Evolutionary conservation across 2,329 filamentous ascomycete genomes (phyloP).

Genomic region (Trichoderma hamatum): DNA sequence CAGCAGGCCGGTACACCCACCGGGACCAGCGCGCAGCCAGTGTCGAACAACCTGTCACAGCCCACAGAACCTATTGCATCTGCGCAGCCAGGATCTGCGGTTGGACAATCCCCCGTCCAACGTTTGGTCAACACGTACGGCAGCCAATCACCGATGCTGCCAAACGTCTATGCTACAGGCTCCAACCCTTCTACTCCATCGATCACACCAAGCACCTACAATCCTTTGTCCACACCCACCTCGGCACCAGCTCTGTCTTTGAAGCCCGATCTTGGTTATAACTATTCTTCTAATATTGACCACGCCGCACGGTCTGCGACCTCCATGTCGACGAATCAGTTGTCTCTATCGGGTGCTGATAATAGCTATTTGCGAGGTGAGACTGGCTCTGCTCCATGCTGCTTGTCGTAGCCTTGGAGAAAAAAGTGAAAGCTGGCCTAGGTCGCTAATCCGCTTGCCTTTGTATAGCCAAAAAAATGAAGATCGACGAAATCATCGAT

Average conservation of each 20-base stretch:
- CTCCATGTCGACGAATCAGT: slow-evolving; percentile 35
- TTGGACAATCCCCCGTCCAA: slow-evolving; percentile 32
- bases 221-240: slow-evolving; percentile 36
- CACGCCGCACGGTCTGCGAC: slow-evolving; percentile 60
- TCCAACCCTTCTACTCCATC: slow-evolving; percentile 39
- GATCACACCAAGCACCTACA: slow-evolving; percentile 36
- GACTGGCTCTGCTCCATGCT: slow-evolving; percentile 38
- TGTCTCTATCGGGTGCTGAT: slow-evolving; percentile 34
- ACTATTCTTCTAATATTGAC: slow-evolving; percentile 62
- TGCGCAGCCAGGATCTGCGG: slow-evolving; percentile 31
- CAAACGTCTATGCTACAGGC: slow-evolving; percentile 45
- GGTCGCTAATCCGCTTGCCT: slow-evolving; percentile 31
- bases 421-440: neutral
- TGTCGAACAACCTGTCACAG: slow-evolving; percentile 39
- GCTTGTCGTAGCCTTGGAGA: neutral
- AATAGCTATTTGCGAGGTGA: slow-evolving; percentile 53
- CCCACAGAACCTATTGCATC: slow-evolving; percentile 38
- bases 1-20: slow-evolving; percentile 73
- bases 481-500: slow-evolving; percentile 72
- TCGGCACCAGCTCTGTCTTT: slow-evolving; percentile 38
- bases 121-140: slow-evolving; percentile 48
- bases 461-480: slow-evolving; percentile 56
- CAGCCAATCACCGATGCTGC: slow-evolving; percentile 49
- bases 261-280: slow-evolving; percentile 50
- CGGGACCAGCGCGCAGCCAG: slow-evolving; percentile 56